These are phyloP conservation scores for Terana coerulea DNA, from an alignment of 768 basidiomycete species.

Conservation along the genomic window DNA sequence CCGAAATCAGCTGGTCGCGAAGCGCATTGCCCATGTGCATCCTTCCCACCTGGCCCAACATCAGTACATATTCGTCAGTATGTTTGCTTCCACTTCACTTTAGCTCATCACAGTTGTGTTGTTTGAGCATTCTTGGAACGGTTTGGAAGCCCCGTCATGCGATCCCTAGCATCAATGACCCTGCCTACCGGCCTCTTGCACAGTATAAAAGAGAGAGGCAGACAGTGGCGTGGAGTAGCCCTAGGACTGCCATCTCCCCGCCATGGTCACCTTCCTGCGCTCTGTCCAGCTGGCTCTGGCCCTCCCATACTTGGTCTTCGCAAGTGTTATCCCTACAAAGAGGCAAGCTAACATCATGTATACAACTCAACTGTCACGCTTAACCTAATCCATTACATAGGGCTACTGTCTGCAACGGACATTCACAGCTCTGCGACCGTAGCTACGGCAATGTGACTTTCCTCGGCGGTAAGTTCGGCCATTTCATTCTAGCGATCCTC, in stretches of 20 bases:
- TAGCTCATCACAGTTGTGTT: no score
- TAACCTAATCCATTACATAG: conserved; percentile 3
- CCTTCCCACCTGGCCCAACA: no score
- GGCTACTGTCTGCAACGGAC: conserved; percentile 55
- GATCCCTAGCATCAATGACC: not conserved
- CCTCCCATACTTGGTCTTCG: no score
- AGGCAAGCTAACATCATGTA: not conserved
- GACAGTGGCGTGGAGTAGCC: not conserved
- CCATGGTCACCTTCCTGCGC: not conserved
- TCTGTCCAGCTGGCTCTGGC: not conserved
- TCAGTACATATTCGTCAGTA: no score
- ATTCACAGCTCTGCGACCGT: conserved; percentile 55
- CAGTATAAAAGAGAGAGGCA: not conserved
- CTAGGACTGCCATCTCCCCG: no score
- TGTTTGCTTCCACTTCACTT: no score
- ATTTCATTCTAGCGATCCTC: not conserved
- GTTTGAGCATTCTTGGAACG: no score
- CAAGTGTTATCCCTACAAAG: not conserved
- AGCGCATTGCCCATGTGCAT: not conserved
- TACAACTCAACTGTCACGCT: not conserved
- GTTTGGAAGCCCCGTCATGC: not conserved
- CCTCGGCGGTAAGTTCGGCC: conserved; percentile 27
- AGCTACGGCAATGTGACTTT: conserved; percentile 45
- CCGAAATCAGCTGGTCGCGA: conserved; percentile 2
- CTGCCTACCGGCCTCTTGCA: not conserved